Base-by-base conservation (phyloP, 2,329 filamentous ascomycete species). In the Colletotrichum lindemuthianum region DNA sequence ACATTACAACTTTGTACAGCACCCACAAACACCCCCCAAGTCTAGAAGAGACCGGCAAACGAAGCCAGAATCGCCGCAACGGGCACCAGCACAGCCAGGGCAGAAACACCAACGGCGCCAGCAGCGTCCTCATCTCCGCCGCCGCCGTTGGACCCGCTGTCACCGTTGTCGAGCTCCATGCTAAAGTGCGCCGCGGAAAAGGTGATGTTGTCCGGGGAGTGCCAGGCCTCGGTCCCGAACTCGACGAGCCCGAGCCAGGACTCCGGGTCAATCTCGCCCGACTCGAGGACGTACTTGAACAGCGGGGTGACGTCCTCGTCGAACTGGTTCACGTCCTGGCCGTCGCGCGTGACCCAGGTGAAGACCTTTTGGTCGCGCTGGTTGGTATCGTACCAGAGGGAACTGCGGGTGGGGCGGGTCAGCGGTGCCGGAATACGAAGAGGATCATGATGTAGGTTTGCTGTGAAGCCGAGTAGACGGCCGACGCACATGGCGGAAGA, bases 171-270 rank as follows among this genome's bases (percentile, higher is more conserved):
- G 15, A 75, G 63, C 2, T 69, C 49, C 65, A 74, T 69, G 15
- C 49, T 60, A 39, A 73, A 75, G 51, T 68, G 66, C 4, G 69
- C 63, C 1, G 72, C 72, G 33, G 71, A 71, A 61, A 76, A 76
- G 9, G 74, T 76, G 52, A 75, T 70, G 47, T 74, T 74, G 37
- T 60, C 68, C 0, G 48, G 55, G 3, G 74, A 71, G 37, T 71
- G 68, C 61, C 70, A 75, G 5, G 72, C 69, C 58, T 76, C 74
- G 43, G 71, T 71, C 13, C 74, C 74, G 58, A 75, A 75, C 49
- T 70, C 69, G n/a, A 75, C 68, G 8, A 74, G 63, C 10, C 74
- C 74, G 10, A 76, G 57, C 47, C 70, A 60, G 10, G 72, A 71
- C 15, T 68, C 67, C 13, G 68, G 48, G 45, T 73, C 70, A 13